Conservation (phyloP, 345 rosid species). For the Laguncularia racemosa region DNA sequence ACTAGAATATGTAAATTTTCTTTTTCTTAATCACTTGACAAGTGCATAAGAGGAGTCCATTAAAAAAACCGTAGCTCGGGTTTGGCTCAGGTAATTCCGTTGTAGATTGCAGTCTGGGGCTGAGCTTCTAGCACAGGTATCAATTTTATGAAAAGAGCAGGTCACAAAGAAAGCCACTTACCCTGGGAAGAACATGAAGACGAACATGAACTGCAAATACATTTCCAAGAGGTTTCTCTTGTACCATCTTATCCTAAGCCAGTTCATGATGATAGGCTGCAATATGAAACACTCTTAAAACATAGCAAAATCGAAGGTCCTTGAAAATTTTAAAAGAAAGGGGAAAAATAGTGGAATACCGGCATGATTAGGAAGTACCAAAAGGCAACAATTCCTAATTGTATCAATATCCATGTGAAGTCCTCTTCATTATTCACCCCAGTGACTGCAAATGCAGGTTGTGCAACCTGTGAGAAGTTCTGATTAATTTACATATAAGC, state of each 20-base stretch:
- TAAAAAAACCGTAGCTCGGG: too few species aligned
- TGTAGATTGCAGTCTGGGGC: background rate
- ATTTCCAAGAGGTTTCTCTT: conserved; percentile 72
- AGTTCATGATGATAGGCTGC: conserved; percentile 91
- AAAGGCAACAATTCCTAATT: conserved; percentile 47
- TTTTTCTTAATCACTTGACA: too few species aligned
- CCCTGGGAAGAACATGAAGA: conserved; percentile 91
- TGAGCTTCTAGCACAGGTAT: background rate
- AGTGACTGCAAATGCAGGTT: conserved; percentile 70
- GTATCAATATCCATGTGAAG: conserved; percentile 27
- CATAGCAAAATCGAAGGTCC: too few species aligned
- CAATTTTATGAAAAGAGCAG: background rate
- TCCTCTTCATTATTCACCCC: conserved; percentile 72
- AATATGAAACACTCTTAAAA: background rate
- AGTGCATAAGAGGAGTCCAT: too few species aligned
- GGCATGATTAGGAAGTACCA: conserved; percentile 74
- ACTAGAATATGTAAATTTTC: too few species aligned
- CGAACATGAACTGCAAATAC: conserved; percentile 87
- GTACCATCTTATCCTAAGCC: conserved; percentile 84
- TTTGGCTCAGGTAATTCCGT: too few species aligned
- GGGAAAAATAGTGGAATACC: conserved; percentile 23
- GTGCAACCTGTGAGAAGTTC: conserved; percentile 37
- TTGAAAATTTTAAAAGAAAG: background rate
- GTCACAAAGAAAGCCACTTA: conserved; percentile 13
- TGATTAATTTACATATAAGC: background rate